Evolutionary conservation across 768 basidiomycete genomes (phyloP).

Genomic region (Termitomyces sp.): DNA sequence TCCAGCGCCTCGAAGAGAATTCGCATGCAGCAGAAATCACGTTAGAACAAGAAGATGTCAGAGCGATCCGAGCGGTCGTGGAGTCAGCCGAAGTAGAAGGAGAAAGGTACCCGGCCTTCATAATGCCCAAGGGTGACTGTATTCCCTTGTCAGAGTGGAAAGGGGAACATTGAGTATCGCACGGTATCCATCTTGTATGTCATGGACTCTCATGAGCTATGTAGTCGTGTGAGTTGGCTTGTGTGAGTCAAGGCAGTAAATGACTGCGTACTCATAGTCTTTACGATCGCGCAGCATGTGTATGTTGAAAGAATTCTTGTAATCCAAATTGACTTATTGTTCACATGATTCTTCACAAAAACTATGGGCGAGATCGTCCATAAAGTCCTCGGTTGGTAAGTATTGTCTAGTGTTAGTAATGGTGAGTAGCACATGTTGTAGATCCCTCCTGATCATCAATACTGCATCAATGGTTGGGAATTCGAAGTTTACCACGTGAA

Average conservation of each 20-base stretch:
- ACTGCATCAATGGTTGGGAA: no score
- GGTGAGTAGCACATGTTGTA: no score
- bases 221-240: not conserved
- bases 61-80: not conserved
- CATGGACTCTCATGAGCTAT: not conserved
- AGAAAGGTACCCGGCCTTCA: not conserved
- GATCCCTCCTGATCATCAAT: no score
- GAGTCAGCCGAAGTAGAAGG: not conserved
- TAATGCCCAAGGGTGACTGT: not conserved
- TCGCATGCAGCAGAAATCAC: slow-evolving; percentile 19
- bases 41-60: slow-evolving; percentile 21
- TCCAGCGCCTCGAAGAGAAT: slow-evolving; percentile 22
- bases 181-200: not conserved
- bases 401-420: no score
- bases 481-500: not conserved
- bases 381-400: no score
- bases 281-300: not conserved
- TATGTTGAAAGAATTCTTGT: not conserved
- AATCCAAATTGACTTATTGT: not conserved
- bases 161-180: not conserved
- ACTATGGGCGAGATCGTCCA: not conserved
- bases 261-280: not conserved
- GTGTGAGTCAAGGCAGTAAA: not conserved
- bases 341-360: not conserved
- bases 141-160: not conserved